Evolutionary conservation across 2,329 filamentous ascomycete genomes (phyloP).

Genomic region (Penicillium freii): DNA sequence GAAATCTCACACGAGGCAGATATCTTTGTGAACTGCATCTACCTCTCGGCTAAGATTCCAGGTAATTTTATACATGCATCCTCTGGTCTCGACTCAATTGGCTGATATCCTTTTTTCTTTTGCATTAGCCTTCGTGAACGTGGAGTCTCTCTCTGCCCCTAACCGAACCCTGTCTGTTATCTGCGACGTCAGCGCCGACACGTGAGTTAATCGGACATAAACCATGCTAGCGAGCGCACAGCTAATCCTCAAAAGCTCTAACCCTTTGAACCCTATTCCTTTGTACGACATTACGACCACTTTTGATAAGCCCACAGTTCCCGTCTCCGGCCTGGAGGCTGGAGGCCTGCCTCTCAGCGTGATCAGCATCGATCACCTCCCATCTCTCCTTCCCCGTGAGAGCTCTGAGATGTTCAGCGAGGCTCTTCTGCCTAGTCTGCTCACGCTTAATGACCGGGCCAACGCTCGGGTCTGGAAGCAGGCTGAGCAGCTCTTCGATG

Average conservation of each 20-base stretch:
- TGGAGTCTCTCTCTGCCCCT: conserved; percentile 64
- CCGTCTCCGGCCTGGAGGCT: conserved; percentile 56
- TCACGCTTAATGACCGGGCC: conserved; percentile 72
- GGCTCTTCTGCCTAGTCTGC: conserved; percentile 72
- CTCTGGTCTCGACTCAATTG: no score
- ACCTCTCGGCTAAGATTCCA: conserved; percentile 74
- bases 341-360: conserved; percentile 65
- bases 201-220: conserved; percentile 44
- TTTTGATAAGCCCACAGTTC: conserved; percentile 82
- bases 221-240: neutral
- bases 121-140: conserved; percentile 64
- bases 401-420: conserved; percentile 80
- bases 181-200: conserved; percentile 64
- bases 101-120: neutral
- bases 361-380: conserved; percentile 85
- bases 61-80: conserved; percentile 28
- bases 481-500: conserved; percentile 78
- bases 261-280: conserved; percentile 56
- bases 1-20: conserved; percentile 69
- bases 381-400: conserved; percentile 79
- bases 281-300: conserved; percentile 84
- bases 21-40: conserved; percentile 87
- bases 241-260: conserved; percentile 36
- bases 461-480: conserved; percentile 75
- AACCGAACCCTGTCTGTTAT: conserved; percentile 74